Conservation (phyloP, 2,329 filamentous ascomycete genomes). For the Claviceps spartinae region DNA sequence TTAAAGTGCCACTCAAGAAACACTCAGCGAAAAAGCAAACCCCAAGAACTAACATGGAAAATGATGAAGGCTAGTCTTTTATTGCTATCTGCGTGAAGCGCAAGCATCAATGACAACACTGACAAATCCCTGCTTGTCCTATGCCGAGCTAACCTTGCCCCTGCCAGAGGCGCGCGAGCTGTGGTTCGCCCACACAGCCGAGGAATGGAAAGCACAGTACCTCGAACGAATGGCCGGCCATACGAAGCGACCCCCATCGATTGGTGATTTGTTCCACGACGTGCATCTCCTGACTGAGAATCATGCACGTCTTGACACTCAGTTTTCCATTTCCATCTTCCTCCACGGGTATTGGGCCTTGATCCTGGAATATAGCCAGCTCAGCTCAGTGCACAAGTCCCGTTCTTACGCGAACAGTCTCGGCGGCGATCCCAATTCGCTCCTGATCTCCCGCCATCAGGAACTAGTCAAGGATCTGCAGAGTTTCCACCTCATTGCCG, state of each 20-base stretch:
- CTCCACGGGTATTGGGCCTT: constrained; percentile 53
- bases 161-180: constrained; percentile 47
- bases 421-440: constrained; percentile 26
- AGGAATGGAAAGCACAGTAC: constrained; percentile 51
- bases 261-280: constrained; percentile 44
- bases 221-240: constrained; percentile 27
- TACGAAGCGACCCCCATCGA: constrained; percentile 31
- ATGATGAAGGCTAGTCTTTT: constrained; percentile 41
- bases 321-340: constrained; percentile 44
- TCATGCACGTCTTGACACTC: constrained; percentile 38
- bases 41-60: neutral
- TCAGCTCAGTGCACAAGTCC: constrained; percentile 34
- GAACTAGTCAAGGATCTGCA: constrained; percentile 47
- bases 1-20: neutral
- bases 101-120: constrained; percentile 55
- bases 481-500: constrained; percentile 30
- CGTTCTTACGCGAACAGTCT: constrained; percentile 31
- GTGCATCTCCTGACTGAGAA: constrained; percentile 36
- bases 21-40: neutral
- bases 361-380: constrained; percentile 52
- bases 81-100: constrained; percentile 50
- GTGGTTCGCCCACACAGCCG: constrained; percentile 51
- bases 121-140: constrained; percentile 52
- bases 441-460: constrained; percentile 43
- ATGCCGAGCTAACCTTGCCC: constrained; percentile 53